Conservation (phyloP, 2,329 filamentous ascomycete species). For the Colletotrichum lentis region DNA sequence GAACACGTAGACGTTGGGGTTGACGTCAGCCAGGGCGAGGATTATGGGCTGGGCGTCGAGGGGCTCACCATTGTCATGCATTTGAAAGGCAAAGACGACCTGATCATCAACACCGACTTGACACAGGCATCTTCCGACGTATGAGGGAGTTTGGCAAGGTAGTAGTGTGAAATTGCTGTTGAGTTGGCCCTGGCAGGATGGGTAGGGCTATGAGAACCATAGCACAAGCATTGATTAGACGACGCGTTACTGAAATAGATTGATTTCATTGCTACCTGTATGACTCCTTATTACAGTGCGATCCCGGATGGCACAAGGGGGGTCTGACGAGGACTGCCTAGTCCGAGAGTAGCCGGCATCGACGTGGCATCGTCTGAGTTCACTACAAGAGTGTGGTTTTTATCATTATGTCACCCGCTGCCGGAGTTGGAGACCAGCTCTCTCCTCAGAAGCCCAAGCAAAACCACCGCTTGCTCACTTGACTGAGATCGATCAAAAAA, state of each 20-base stretch:
- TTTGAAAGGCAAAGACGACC: conserved; percentile 57
- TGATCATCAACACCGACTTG: conserved; percentile 62
- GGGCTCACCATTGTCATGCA: conserved; percentile 62
- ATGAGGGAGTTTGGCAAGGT: neutral
- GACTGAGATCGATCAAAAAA: neutral
- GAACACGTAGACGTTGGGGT: conserved; percentile 39
- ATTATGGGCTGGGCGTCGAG: conserved; percentile 54
- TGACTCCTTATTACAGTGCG: neutral
- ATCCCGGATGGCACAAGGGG: neutral
- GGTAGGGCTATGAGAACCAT: conserved; percentile 24
- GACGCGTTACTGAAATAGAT: conserved; percentile 8
- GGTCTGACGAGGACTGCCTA: neutral
- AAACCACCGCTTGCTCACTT: neutral
- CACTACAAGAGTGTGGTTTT: neutral
- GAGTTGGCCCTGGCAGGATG: conserved; percentile 2
- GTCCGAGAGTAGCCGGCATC: neutral
- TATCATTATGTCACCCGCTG: neutral
- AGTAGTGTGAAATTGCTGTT: neutral
- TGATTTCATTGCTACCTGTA: neutral
- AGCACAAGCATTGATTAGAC: conserved; percentile 31
- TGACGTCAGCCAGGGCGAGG: conserved; percentile 40
- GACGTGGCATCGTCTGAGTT: neutral
- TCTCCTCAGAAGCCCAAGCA: neutral
- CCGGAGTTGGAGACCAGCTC: neutral
- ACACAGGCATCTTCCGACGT: conserved; percentile 18